A percentile compares a stretch with the other conserved stretches of the same genome.
Evolutionary conservation across 768 basidiomycete species (phyloP).

Genomic region (Agrocybe praecox): DNA sequence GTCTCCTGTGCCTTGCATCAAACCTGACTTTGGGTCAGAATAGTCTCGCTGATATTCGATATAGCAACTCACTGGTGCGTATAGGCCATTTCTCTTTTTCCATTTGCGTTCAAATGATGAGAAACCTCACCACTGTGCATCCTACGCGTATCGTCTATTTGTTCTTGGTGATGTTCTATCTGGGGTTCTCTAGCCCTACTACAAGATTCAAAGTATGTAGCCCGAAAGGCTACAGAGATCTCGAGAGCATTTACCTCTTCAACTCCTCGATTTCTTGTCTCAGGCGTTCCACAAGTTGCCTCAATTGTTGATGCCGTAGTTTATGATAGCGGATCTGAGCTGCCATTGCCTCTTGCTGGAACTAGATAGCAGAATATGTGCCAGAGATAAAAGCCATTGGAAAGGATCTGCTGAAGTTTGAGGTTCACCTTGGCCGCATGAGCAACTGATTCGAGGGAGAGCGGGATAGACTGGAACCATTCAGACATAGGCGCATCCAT

Average conservation of each 20-base stretch:
- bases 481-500: constrained; percentile 81
- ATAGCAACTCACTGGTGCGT: constrained; percentile 22
- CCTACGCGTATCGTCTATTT: constrained; percentile 23
- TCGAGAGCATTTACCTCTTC: constrained; percentile 48
- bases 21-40: constrained; percentile 13
- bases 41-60: not conserved
- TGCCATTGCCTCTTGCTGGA: constrained; percentile 78
- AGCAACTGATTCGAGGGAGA: constrained; percentile 63
- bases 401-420: not conserved
- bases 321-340: constrained; percentile 68
- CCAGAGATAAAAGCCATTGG: not conserved
- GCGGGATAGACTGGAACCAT: constrained; percentile 74
- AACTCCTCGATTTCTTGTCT: constrained; percentile 55
- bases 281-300: constrained; percentile 51
- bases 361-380: constrained; percentile 42
- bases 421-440: constrained; percentile 63
- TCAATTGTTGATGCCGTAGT: constrained; percentile 56
- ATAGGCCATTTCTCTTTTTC: constrained; percentile 63
- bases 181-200: constrained; percentile 28
- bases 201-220: constrained; percentile 10
- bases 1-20: constrained; percentile 22
- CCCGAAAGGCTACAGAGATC: constrained; percentile 8
- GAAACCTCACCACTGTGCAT: constrained; percentile 29
- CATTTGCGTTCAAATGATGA: constrained; percentile 51
- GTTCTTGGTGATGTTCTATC: constrained; percentile 49